Percentiles rank a stretch among this genome's conserved stretches.
These are phyloP conservation scores for Malus hybrid DNA, from an alignment of 331 rosid species.

Conservation along the genomic window DNA sequence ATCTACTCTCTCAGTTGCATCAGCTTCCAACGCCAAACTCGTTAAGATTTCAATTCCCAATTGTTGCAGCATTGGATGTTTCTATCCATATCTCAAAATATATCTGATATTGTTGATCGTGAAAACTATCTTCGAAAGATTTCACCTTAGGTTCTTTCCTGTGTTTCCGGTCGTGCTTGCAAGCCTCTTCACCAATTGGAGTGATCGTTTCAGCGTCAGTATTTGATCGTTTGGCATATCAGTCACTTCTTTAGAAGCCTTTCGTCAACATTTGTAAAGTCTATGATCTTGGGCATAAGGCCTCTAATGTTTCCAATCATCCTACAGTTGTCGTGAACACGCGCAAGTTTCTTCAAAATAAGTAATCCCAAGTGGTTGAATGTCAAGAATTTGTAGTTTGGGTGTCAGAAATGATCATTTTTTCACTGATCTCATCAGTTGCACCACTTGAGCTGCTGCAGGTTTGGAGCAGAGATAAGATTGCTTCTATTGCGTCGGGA, in stretches of 20 bases:
- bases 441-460: slow-evolving; percentile 45
- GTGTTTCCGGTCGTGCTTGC: slow-evolving; percentile 65
- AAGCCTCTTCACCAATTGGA: slow-evolving; percentile 85
- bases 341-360: slow-evolving; percentile 74
- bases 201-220: slow-evolving; percentile 59
- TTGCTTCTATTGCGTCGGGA: slow-evolving; percentile 89
- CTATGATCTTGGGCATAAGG: slow-evolving; percentile 75
- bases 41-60: slow-evolving; percentile 75
- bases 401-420: slow-evolving; percentile 42
- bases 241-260: slow-evolving; percentile 45
- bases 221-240: neutral
- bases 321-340: slow-evolving; percentile 80
- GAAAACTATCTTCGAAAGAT: slow-evolving; percentile 82
- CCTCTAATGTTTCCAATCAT: slow-evolving; percentile 91
- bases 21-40: slow-evolving; percentile 66
- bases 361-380: slow-evolving; percentile 75
- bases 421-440: slow-evolving; percentile 73
- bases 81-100: slow-evolving; percentile 60
- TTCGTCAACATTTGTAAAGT: slow-evolving; percentile 66
- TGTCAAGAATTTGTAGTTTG: slow-evolving; percentile 59
- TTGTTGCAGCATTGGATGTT: slow-evolving; percentile 55
- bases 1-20: slow-evolving; percentile 77
- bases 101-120: slow-evolving; percentile 79
- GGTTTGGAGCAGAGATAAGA: slow-evolving; percentile 68
- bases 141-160: slow-evolving; percentile 60